Conservation (phyloP, 2,329 filamentous ascomycete genomes). For the Mycogone perniciosa region DNA sequence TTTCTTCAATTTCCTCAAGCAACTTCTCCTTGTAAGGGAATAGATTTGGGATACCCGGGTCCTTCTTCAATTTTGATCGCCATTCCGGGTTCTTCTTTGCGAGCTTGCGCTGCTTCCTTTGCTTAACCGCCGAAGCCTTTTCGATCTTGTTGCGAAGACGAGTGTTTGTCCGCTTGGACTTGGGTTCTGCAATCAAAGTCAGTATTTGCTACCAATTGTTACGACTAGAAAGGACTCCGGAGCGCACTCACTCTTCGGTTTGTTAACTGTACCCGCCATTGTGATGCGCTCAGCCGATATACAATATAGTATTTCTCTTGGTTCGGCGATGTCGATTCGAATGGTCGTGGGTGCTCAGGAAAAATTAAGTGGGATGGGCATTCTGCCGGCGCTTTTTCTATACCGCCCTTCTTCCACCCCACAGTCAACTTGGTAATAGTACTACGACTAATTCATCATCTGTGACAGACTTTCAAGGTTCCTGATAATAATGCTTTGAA, state of each 20-base stretch:
- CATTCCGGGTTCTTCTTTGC: constrained; percentile 98
- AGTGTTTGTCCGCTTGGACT: constrained; percentile 85
- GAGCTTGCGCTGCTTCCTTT: constrained; percentile 79
- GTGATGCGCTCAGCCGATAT: constrained; percentile 14
- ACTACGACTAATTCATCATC: background rate
- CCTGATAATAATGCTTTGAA: too few species aligned
- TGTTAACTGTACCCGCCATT: constrained; percentile 51
- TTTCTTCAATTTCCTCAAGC: constrained; percentile 89
- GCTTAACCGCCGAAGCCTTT: constrained; percentile 84
- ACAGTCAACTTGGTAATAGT: background rate
- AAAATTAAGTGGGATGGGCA: constrained; percentile 33
- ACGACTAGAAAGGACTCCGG: background rate
- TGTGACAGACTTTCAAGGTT: too few species aligned
- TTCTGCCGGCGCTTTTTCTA: constrained; percentile 28
- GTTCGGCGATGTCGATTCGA: background rate
- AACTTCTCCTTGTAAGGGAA: constrained; percentile 98
- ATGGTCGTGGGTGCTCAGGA: constrained; percentile 4
- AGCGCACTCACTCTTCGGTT: constrained; percentile 43
- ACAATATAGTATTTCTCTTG: constrained; percentile 2
- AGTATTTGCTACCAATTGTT: background rate
- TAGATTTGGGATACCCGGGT: constrained; percentile 92
- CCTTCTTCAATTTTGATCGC: constrained; percentile 92
- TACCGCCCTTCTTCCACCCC: constrained; percentile 23
- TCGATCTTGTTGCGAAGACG: constrained; percentile 93
- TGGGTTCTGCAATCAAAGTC: constrained; percentile 59